Base-by-base conservation (phyloP, 352 stramenopile species). In the Phytophthora crassamura region DNA sequence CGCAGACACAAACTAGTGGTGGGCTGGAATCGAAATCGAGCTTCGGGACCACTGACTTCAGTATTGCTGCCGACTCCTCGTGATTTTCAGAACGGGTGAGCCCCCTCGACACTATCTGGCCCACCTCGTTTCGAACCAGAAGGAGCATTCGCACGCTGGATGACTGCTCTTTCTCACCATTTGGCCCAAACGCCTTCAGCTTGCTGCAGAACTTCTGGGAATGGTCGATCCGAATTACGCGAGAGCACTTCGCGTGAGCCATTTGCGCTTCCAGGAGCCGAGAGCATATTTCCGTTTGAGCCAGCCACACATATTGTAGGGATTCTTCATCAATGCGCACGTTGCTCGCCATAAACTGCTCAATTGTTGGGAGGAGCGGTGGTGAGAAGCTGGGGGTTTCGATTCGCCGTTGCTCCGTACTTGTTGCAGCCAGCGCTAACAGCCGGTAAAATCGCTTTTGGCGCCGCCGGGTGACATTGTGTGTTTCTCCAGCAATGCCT, bases 261-360 rank as follows among this genome's bases (percentile, higher is more conserved):
- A 38, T 52, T 15, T 58, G 36, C 9, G 50, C 36, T 30, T 36
- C 50, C 9, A 47, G 25, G 14, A 58, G 40, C n/a, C 14, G 47
- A 12, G 50, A 20, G 11, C 50, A 58, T 8, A 58, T 14, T n/a
- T 47, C 6, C 4, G 50, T 58, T 38, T 58, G 50, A 4, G 22
- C n/a, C 25, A 46, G 32, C 16, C 48, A 56, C n/a, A 51, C 16
- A 12, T 38, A 36, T 35, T 56, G 33, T 10, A 56, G 33, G 2
- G 22, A 14, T 56, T 56, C 48, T 33, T 33, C 18, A n/a, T 45
- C 48, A 7, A 56, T 11, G 22, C 48, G 45, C 34, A 2, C 48
- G 34, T 45, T 30, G n/a, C 36, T 45, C 7, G n/a, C 5, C 48
- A 56, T 56, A 10, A 36, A 56, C 34, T 56, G 5, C 12, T 56